Conservation (phyloP, 495 filamentous ascomycete genomes). For the Aspergillus cristatus region DNA sequence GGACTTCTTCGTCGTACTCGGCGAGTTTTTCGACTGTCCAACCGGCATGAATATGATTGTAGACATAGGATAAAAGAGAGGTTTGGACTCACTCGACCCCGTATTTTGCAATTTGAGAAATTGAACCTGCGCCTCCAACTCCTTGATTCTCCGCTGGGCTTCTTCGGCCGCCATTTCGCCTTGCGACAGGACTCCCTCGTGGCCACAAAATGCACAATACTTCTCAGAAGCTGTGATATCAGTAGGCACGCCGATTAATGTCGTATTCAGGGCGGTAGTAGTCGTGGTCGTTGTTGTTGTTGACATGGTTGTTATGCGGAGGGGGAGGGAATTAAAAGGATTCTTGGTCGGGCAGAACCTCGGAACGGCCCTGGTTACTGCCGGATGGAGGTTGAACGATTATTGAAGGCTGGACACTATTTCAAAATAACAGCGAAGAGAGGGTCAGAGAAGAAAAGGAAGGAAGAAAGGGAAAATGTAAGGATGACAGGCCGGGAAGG, state of each 20-base stretch:
- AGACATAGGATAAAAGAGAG: background rate
- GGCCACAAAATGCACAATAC: constrained; percentile 41
- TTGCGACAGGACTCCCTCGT: constrained; percentile 23
- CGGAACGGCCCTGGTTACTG: too few relatives aligned
- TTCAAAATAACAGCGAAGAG: too few relatives aligned
- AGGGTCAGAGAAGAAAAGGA: background rate
- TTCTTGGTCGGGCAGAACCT: too few relatives aligned
- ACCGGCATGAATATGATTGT: background rate
- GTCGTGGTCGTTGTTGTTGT: constrained; percentile 23
- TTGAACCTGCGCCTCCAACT: constrained; percentile 71
- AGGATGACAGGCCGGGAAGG: too few relatives aligned
- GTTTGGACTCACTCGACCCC: constrained; percentile 62
- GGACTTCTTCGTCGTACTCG: constrained; percentile 90
- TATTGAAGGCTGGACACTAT: too few relatives aligned
- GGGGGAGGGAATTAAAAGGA: background rate
- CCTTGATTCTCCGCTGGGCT: constrained; percentile 62
- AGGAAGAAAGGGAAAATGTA: background rate
- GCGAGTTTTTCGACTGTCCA: constrained; percentile 63
- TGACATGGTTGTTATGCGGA: constrained; percentile 10
- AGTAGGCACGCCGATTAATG: constrained; percentile 24
- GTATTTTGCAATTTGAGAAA: constrained; percentile 67
- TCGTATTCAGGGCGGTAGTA: constrained; percentile 25
- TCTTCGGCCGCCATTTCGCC: constrained; percentile 23
- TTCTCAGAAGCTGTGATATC: constrained; percentile 22
- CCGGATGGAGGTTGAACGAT: too few relatives aligned